Evolutionary conservation across 192 early-diverging fungal species (phyloP), one percentile per base, ranked within the genome.

Genomic region (Geosiphon pyriformis): DNA sequence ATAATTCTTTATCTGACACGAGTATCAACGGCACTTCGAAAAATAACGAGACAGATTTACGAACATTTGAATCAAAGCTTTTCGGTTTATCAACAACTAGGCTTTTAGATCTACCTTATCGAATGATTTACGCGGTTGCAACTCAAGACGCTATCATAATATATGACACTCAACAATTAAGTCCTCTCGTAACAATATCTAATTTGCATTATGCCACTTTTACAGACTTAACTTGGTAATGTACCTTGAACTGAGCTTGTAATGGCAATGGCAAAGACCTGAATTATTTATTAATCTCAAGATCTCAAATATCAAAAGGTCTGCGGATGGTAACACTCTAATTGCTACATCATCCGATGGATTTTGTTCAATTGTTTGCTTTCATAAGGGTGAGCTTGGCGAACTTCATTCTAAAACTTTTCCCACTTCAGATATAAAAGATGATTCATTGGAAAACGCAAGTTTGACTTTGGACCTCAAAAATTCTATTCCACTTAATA

Each of bases 121-220:
- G 95, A 0, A 87, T 90, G 72, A 74, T 96, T 33, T 90, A 89
- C 80, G 92, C 92, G 0, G 85, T 95, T 23, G 94, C 89, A 1
- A 87, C 84, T n/a, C 90, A 90, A 68, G 90, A 93, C 68, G 73
- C 88, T 1, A 78, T 95, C 17, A 79, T 85, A 20, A 78, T 98
- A 2, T 96, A 96, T 74, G 94, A 96, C 81, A 94, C 95, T 59
- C 81, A 90, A 62, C 80, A 85, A 59, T 65, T 70, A 3, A 73
- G 76, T 17, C 88, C 95, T 1, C 78, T 94, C 4, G 91, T 85
- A 17, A 73, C 87, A 30, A 68, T 94, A 55, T 76, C 83, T 18
- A 88, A 91, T 29, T 76, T 96, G 61, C 95, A 98, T 72, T 95
- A 90, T 73, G 88, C 92, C 17, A 86, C 92, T 1, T 78, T 96